Base-by-base conservation (phyloP, 2,329 filamentous ascomycete species). In the Cercospora sojina region DNA sequence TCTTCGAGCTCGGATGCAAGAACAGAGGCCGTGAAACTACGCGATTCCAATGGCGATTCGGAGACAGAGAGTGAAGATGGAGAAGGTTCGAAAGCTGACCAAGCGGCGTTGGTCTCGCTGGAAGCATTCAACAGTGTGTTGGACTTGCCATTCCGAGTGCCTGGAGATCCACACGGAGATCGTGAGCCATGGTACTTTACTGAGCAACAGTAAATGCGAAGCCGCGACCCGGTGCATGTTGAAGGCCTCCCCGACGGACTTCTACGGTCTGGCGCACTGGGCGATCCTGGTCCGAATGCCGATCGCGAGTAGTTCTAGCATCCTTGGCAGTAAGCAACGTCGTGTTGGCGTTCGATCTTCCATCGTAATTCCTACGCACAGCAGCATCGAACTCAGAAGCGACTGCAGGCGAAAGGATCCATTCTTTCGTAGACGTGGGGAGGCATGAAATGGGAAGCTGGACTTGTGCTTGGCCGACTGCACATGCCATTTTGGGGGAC, bases 61-160 rank as follows among this genome's bases (percentile, higher is more conserved):
- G 68, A 69, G 43, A 67, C 67, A 12, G 70, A 71, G 20, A 64
- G 67, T 55, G 70, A 70, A 38, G 66, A 41, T 10, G 64, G 59
- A 20, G 49, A 53, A 43, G n/a, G 27, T 20, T 23, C 57, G 18
- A 64, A 66, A 49, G 35, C 62, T 18, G 62, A 32, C 31, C 23
- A 35, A 31, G 16, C 38, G 18, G 29, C 57, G 23, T 23, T 47
- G 29, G 60, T 68, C 56, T 73, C 41, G 23, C 18, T 72, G 58
- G 77, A 79, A 6, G 79, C 83, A 8, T 91, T 91, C 75, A 75
- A 82, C 29, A 81, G 79, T 7, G 78, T 77, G 9, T 77, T 91
- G 31, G 88, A 89, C 43, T 81, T 91, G 20, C 90, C 90, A 0
- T 90, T 92, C 80, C 74, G 82, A 72, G 78, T 83, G 67, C 90